These are phyloP conservation scores for Gypsophila paniculata DNA, from an alignment of 179 eudicot genomes.

Conservation along the genomic window DNA sequence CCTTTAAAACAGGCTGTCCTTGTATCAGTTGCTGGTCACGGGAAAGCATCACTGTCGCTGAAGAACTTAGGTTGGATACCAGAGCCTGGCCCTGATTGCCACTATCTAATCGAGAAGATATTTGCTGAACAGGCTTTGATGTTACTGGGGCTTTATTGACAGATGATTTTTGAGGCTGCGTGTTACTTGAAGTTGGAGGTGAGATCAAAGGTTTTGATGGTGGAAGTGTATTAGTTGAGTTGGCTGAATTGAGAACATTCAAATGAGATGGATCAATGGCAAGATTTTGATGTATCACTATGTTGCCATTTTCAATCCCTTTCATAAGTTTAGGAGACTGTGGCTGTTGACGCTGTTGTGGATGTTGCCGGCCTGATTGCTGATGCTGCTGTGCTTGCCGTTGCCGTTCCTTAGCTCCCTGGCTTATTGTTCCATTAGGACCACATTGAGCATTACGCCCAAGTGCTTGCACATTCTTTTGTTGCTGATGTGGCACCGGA, in stretches of 20 bases:
- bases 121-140: constrained; percentile 46
- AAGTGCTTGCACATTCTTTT: constrained; percentile 53
- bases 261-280: constrained; percentile 43
- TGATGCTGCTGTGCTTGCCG: constrained; percentile 43
- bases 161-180: constrained; percentile 47
- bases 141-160: constrained; percentile 28
- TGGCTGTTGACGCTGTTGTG: constrained; percentile 53
- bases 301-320: constrained; percentile 63
- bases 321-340: constrained; percentile 48
- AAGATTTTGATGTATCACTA: constrained; percentile 51
- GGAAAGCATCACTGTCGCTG: constrained; percentile 33
- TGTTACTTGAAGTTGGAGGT: constrained; percentile 35
- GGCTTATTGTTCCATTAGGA: constrained; percentile 44
- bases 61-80: constrained; percentile 34
- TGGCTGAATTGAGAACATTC: constrained; percentile 49
- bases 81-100: constrained; percentile 40
- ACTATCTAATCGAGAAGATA: constrained; percentile 41
- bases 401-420: constrained; percentile 55
- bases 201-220: constrained; percentile 39
- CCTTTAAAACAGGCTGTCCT: constrained; percentile 45
- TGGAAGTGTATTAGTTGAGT: constrained; percentile 40
- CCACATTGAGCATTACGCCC: constrained; percentile 45
- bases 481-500: constrained; percentile 43
- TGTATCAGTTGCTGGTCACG: constrained; percentile 37
- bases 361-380: constrained; percentile 66